Base-by-base conservation (phyloP, 352 stramenopile genomes). In the Globisporangium cederbergense region DNA sequence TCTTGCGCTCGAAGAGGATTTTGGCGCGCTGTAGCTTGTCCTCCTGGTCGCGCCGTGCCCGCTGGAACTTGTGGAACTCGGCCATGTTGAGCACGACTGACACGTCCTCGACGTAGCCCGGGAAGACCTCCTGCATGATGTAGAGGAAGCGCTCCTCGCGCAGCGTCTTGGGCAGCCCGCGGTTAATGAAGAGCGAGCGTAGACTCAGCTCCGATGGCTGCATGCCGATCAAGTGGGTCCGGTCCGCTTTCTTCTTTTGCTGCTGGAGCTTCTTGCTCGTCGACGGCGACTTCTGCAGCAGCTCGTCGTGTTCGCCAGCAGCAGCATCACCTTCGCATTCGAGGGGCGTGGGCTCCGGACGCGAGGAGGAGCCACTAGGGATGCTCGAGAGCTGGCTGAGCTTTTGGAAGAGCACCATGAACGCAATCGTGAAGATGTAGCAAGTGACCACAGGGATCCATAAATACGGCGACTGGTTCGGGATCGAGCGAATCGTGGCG, bases 41-140 rank as follows among this genome's bases (percentile, higher is more conserved):
- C 60, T 90, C 81, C 28, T 86, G 73, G 20, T 60, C 62, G 45
- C 78, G 67, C 10, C 81, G 81, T 53, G 69, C 74, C 61, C 65
- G 68, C 71, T 93, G 79, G 32, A 81, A 75, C 30, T 68, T 64
- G 62, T 90, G 83, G 60, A 93, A 93, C 52, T 88, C 79, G 32
- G 78, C 78, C 52, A 95, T 74, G 62, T 95, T 90, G 66, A 87
- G 89, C 59, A 95, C 86, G 14, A 95, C 80, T 30, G 75, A 83
- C 34, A 93, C 86, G 54, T 93, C 84, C 43, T 91, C 78, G 13
- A 95, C 68, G 68, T 93, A 95, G 0, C 78, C 75, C 14, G 84
- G 86, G 62, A 95, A 95, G 1, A 95, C 84, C 50, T 95, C 76
- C 25, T 93, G 73, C 50, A 95, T 73, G 52, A 95, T 65, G 62